Base-by-base conservation (phyloP, 2,329 filamentous ascomycete genomes). In the Sphaerostilbella broomeana region DNA sequence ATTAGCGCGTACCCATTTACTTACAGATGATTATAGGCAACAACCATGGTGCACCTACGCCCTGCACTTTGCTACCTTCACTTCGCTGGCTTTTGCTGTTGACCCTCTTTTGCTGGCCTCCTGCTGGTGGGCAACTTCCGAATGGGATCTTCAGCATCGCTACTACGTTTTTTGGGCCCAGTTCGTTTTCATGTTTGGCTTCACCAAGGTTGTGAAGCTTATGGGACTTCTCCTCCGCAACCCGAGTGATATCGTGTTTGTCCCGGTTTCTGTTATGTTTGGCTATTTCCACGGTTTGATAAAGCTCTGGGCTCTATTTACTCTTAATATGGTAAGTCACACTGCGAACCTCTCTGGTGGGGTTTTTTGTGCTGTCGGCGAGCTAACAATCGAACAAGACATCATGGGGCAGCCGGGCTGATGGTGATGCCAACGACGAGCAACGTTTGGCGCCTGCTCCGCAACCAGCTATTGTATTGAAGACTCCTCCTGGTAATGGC, bases 21-120 rank as follows among this genome's bases (percentile, higher is more conserved):
- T 51, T 52, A 58, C 45, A 47, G 48, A 39, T 22, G 31, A 24
- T 27, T 12, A 22, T 53, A 95, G 89, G 54, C 86, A 86, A 56
- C 90, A 95, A 60, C 83, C 79, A 34, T 97, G 89, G 88, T 94
- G 84, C 64, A 85, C 86, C 10, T 97, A 95, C 60, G 87, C 90
- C 35, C 79, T 95, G 45, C 86, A 95, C 65, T 70, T 95, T 57
- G 92, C 90, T 18, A 97, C 90, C 12, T 81, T 95, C 56, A 94
- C 87, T 30, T 92, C 89, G 26, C 81, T 94, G 55, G 86, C 89
- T 20, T 79, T 95, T 47, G 60, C 83, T 33, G 75, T 86, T 51
- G 90, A 97, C 62, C 74, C 81, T 19, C 67, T 86, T 25, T 71
- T 92, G 35, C 70, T 90, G 46, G 75, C 71, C 46, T 70, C 84